Evolutionary conservation across 2,329 filamentous ascomycete genomes (phyloP), one percentile per base, ranked within the genome.

Genomic region (Colletotrichum filicis): DNA sequence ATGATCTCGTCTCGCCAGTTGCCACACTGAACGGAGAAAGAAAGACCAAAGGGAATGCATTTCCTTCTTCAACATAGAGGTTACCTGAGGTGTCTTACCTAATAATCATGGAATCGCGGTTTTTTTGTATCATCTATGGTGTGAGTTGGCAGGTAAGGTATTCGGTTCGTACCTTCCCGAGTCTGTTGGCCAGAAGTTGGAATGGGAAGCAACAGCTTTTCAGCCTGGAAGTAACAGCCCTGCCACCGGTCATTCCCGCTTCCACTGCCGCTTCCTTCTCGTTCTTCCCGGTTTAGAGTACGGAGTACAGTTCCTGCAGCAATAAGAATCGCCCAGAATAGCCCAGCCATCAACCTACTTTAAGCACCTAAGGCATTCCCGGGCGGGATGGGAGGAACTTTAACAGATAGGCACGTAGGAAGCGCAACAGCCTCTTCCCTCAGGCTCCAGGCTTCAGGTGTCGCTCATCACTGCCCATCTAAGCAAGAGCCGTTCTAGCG

Each of bases 401-500:
- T 42, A 42, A 16, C 14, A 16, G 37, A 7, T 16, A 16, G 37
- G 37, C 6, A 42, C 5, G 14, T 3, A 19, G 37, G 37, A 32
- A 46, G n/a, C 53, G 22, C 42, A 32, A 37, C 62, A 14, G 16
- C 42, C 24, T 63, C 37, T 46, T 46, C 24, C 46, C 62, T 7
- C 28, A 35, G 16, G 55, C 62, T 30, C 53, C 46, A 66, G 42
- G 62, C 62, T 30, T 59, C 46, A 66, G 42, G 62, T 63, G 3
- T 53, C 32, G 46, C 58, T 28, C 56, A 57, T 62, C 56, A 71
- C 35, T 68, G 16, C 49, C 68, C 57, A 19, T 70, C 62, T 60
- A 30, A 66, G 68, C 42, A 66, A 32, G 26, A 56, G 42, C 42
- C n/a, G 19, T n/a, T 49, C 42, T 49, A 49, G 42, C 19, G 42